Evolutionary conservation across 2,329 filamentous ascomycete species (phyloP), one percentile per base, ranked within the genome.

Genomic region (Aspergillus bombycis): DNA sequence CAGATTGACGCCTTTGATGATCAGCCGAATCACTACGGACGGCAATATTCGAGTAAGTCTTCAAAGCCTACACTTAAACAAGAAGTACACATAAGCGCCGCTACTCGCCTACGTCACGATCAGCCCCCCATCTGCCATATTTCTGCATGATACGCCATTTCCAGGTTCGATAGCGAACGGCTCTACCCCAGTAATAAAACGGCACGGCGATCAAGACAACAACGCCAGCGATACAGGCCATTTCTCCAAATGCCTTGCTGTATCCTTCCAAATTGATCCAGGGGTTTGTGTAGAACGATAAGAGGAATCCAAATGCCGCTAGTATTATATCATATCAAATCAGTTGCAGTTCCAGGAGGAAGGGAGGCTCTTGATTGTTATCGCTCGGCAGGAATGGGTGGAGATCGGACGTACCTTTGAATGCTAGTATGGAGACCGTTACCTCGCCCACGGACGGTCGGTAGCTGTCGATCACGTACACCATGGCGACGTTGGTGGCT

Each of bases 211-310:
- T 4, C 2, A 41, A 16, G 38, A 41, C 9, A 41, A 41, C 7
- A 7, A 10, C 38, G 8, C 38, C 38, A 0, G 38, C 38, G 7
- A 41, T 41, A n/a, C 38, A 41, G 38, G 64, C 64, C 64, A 65
- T 65, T 14, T 43, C 55, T 9, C 58, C 58, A 30, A 61, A 65
- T 4, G 64, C 64, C 4, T 36, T 34, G 5, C 30, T 26, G 28
- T 65, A 64, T 3, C 64, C 64, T 4, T 55, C 60, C 4, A 28
- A 19, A 11, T 56, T 28, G 21, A 65, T 58, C 64, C 64, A 64
- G 4, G 62, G 64, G 52, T 64, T 66, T 0, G 64, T 59, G 38
- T 64, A 66, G 46, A 66, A 66, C 1, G 64, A 66, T 10, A 66
- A 32, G 21, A 65, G 64, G 43, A 65, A 65, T 2, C 58, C 58